Conservation (phyloP, 306 rosid genomes). For the Lathyrus sativus region DNA sequence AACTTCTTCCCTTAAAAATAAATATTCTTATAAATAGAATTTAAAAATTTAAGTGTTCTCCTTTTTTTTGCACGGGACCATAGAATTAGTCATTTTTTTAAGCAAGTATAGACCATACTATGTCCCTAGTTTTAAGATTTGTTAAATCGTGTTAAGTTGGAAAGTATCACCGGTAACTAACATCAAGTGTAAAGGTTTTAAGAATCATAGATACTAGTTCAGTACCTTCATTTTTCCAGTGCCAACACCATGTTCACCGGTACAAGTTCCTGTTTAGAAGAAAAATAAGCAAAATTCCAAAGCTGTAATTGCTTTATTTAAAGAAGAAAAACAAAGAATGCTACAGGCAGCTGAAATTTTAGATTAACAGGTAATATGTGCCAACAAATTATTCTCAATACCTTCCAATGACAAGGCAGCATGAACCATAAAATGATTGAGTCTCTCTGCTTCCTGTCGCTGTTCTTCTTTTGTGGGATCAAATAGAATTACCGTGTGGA, state of each 20-base stretch:
- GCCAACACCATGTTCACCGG: conserved; percentile 97
- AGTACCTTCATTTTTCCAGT: conserved; percentile 95
- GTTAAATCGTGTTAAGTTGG: conserved; percentile 25
- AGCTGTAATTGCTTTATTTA: conserved; percentile 14
- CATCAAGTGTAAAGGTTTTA: conserved; percentile 5
- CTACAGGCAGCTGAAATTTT: conserved; percentile 18
- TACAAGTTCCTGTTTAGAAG: conserved; percentile 77
- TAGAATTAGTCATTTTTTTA: not conserved
- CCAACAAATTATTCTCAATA: conserved; percentile 36
- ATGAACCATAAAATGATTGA: conserved; percentile 83
- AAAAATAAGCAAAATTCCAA: conserved; percentile 38
- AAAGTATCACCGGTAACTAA: conserved; percentile 24
- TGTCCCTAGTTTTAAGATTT: conserved; percentile 21
- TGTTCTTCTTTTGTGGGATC: conserved; percentile 78
- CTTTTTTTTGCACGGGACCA: too few species aligned
- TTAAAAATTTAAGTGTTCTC: too few species aligned
- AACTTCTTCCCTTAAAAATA: too few species aligned
- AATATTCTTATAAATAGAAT: too few species aligned
- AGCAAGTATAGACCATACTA: conserved; percentile 21
- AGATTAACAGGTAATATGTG: conserved; percentile 20
- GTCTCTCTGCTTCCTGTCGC: conserved; percentile 73
- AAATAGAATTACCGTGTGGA: conserved; percentile 79
- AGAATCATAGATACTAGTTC: conserved; percentile 13
- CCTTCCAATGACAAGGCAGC: conserved; percentile 91
- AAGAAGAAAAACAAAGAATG: conserved; percentile 28